Evolutionary conservation across 2,329 filamentous ascomycete genomes (phyloP).

Genomic region (Botrytis galanthina): DNA sequence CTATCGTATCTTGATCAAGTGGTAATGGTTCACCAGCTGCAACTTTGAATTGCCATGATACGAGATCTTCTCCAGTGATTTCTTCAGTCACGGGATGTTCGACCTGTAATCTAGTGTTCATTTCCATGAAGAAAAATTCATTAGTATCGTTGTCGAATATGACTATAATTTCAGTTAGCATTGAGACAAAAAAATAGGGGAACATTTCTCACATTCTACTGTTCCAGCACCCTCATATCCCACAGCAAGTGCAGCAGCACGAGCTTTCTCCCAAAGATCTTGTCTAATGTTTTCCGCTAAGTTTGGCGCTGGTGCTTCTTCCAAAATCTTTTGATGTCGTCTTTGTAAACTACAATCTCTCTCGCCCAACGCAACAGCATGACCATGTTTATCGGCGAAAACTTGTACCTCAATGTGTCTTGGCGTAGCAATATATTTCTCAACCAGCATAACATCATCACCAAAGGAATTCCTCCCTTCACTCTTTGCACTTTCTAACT

Average conservation of each 20-base stretch:
- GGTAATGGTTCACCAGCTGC: slow-evolving; percentile 69
- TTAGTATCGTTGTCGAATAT: slow-evolving; percentile 81
- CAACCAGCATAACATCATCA: slow-evolving; percentile 80
- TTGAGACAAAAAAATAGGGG: no score
- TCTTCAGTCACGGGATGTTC: slow-evolving; percentile 92
- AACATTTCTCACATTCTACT: slow-evolving; percentile 67
- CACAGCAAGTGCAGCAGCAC: slow-evolving; percentile 68
- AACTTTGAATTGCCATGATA: slow-evolving; percentile 93
- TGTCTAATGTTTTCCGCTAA: slow-evolving; percentile 56
- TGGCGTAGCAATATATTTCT: slow-evolving; percentile 75
- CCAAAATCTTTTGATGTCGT: slow-evolving; percentile 85
- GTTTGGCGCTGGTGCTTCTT: slow-evolving; percentile 79
- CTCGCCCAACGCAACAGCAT: slow-evolving; percentile 81
- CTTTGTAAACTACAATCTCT: slow-evolving; percentile 85
- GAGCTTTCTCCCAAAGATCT: slow-evolving; percentile 64
- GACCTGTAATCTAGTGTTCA: slow-evolving; percentile 88
- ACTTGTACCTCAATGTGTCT: slow-evolving; percentile 89
- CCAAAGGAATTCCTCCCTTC: slow-evolving; percentile 79
- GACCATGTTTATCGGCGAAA: slow-evolving; percentile 77
- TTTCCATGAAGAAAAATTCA: slow-evolving; percentile 80
- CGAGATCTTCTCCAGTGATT: slow-evolving; percentile 74
- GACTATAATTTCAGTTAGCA: slow-evolving; percentile 50
- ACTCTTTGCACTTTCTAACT: slow-evolving; percentile 69
- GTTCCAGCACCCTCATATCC: slow-evolving; percentile 89
- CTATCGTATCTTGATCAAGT: slow-evolving; percentile 62